Evolutionary conservation across 1,284 basidiomycete genomes (phyloP).

Genomic region (Exsudoporus floridanus): DNA sequence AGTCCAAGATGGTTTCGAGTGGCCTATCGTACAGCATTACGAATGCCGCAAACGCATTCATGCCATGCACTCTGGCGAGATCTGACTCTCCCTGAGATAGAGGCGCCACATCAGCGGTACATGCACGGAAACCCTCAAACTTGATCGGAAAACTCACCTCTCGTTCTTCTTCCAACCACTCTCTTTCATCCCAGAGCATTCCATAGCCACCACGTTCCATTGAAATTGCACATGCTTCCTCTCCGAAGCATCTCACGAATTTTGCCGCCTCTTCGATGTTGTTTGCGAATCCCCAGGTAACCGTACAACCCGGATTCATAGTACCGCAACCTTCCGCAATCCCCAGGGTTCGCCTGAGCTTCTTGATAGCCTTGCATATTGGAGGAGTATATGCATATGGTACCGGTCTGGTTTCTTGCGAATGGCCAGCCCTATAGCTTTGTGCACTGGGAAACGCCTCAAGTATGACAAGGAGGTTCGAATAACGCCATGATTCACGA

Average conservation of each 20-base stretch:
- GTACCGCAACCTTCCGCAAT: constrained; percentile 57
- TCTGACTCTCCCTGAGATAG: constrained; percentile 52
- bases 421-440: constrained; percentile 24
- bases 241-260: constrained; percentile 55
- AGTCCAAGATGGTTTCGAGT: constrained; percentile 54
- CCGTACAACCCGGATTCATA: constrained; percentile 40
- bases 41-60: constrained; percentile 67
- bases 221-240: constrained; percentile 49
- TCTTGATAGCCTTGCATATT: constrained; percentile 62
- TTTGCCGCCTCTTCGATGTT: constrained; percentile 55
- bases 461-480: constrained; percentile 55
- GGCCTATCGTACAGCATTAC: constrained; percentile 57
- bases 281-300: constrained; percentile 61
- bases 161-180: constrained; percentile 56
- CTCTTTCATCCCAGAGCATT: constrained; percentile 55
- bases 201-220: constrained; percentile 39
- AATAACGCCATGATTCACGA: constrained; percentile 56
- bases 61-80: constrained; percentile 51
- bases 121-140: constrained; percentile 9
- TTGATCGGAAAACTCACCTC: constrained; percentile 43
- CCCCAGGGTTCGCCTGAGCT: constrained; percentile 56
- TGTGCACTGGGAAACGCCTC: constrained; percentile 58
- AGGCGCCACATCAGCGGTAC: constrained; percentile 10
- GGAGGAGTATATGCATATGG: constrained; percentile 58
- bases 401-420: constrained; percentile 12